Conservation (phyloP, 805 yeast genomes). For the Myxozyma mucilagina region DNA sequence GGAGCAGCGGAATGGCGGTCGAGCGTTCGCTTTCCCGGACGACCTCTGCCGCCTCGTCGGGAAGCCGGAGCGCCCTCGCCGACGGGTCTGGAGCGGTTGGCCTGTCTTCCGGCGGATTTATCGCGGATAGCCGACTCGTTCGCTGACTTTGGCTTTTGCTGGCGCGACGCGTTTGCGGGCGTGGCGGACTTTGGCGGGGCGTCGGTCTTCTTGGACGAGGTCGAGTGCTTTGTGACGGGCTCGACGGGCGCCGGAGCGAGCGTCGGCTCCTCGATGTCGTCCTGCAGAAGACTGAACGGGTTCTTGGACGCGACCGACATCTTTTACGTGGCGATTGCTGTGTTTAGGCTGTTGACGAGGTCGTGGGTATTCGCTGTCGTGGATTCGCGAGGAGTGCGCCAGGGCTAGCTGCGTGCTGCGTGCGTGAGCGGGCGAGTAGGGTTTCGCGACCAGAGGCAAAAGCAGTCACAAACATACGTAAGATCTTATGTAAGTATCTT, state of each 20-base stretch:
- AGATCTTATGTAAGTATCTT: background rate
- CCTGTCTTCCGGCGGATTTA: slow-evolving; percentile 63
- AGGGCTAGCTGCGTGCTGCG: background rate
- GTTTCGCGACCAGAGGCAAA: background rate
- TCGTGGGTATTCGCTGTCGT: too few species aligned
- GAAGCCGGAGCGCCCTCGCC: slow-evolving; percentile 25
- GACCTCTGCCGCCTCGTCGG: slow-evolving; percentile 24
- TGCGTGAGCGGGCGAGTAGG: background rate
- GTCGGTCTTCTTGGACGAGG: slow-evolving; percentile 80
- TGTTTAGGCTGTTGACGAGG: too few species aligned
- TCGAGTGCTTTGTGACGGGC: slow-evolving; percentile 60
- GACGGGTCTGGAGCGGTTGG: slow-evolving; percentile 38
- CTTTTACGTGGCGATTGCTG: background rate
- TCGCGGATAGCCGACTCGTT: slow-evolving; percentile 78
- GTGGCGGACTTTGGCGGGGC: slow-evolving; percentile 79
- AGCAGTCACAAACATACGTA: slow-evolving; percentile 10
- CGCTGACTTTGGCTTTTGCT: slow-evolving; percentile 69
- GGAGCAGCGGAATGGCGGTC: slow-evolving; percentile 71
- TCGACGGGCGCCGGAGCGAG: slow-evolving; percentile 39
- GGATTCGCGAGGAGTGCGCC: background rate
- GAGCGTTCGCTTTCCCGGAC: slow-evolving; percentile 25
- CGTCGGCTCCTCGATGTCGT: slow-evolving; percentile 82
- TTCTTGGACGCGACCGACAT: slow-evolving; percentile 31
- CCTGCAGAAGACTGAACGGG: slow-evolving; percentile 38
- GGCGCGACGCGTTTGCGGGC: slow-evolving; percentile 49